phyloP scores from a whole-genome alignment of 441 rosid genomes.

The Gossypium lobatum region DNA sequence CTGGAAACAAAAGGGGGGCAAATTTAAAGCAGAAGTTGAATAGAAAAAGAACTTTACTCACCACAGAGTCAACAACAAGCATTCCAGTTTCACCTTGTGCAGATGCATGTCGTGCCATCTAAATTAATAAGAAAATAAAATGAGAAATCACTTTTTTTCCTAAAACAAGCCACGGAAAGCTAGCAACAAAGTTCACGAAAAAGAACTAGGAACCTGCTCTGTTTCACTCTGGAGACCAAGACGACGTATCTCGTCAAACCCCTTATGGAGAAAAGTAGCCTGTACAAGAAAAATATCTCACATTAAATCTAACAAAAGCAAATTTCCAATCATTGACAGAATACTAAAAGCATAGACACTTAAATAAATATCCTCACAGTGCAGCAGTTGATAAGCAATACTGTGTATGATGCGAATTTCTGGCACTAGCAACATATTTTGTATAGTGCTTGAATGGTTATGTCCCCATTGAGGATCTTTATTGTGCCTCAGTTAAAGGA shows the following conservation, averaged over 20 bases:
- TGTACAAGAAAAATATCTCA: constrained; percentile 16
- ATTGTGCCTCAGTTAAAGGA: not conserved
- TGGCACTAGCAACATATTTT: not conserved
- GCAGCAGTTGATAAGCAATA: not conserved
- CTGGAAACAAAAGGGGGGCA: not conserved
- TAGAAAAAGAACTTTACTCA: constrained; percentile 26
- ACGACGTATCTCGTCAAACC: constrained; percentile 90
- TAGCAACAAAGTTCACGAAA: not conserved
- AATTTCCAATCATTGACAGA: constrained; percentile 15
- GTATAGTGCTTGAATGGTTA: not conserved
- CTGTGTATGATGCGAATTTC: not conserved
- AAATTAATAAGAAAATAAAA: constrained; percentile 23
- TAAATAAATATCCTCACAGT: not conserved
- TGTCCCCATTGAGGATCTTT: not conserved
- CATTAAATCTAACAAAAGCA: constrained; percentile 15
- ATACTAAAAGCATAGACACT: constrained; percentile 11
- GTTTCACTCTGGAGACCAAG: constrained; percentile 85
- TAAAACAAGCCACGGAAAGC: constrained; percentile 13
- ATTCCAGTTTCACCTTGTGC: constrained; percentile 79
- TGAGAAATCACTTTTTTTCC: constrained; percentile 2
- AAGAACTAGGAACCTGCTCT: constrained; percentile 62
- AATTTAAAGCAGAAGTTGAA: constrained; percentile 1
- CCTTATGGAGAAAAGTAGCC: constrained; percentile 87
- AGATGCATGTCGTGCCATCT: constrained; percentile 84
- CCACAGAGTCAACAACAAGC: constrained; percentile 92